Evolutionary conservation across 2,329 filamentous ascomycete genomes (phyloP).

Genomic region (Amylocarpus encephaloides): DNA sequence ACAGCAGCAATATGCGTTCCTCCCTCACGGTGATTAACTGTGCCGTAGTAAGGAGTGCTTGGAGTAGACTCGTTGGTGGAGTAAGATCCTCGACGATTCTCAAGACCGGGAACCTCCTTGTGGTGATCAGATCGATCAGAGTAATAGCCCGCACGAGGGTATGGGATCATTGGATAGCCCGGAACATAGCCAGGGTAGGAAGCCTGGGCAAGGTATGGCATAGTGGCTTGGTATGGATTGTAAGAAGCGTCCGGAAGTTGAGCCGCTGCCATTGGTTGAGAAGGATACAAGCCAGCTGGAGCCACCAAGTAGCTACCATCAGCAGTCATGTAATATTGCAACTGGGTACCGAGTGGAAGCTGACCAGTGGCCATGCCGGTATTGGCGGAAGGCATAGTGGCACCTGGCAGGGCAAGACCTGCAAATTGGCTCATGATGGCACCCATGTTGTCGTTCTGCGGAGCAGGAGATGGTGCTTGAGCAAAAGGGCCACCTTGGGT

Average conservation of each 20-base stretch:
- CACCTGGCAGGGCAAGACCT: conserved; percentile 28
- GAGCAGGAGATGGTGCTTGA: conserved; percentile 12
- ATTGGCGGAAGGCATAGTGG: conserved; percentile 30
- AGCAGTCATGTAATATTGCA: conserved; percentile 28
- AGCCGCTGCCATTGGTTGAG: conserved; percentile 25
- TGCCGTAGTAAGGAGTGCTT: conserved; percentile 58
- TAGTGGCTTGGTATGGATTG: conserved; percentile 24
- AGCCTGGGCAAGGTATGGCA: conserved; percentile 29
- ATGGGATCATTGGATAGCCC: conserved; percentile 29
- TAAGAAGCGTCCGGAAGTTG: conserved; percentile 28
- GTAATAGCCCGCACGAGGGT: conserved; percentile 27
- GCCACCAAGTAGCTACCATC: conserved; percentile 32
- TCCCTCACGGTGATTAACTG: conserved; percentile 52
- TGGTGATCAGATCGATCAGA: conserved; percentile 28
- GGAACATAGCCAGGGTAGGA: conserved; percentile 30
- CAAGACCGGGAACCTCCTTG: conserved; percentile 51
- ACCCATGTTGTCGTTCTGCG: conserved; percentile 24
- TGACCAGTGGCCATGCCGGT: conserved; percentile 25
- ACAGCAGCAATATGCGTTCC: conserved; percentile 51
- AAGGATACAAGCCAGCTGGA: conserved; percentile 27
- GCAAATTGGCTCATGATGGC: conserved; percentile 29
- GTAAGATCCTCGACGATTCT: conserved; percentile 62
- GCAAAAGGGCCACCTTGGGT: conserved; percentile 22
- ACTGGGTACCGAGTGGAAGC: conserved; percentile 28
- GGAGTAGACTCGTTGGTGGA: conserved; percentile 62